Percentiles rank a stretch among this genome's conserved stretches.
These are phyloP conservation scores for Serendipita sp. DNA, from an alignment of 768 basidiomycete genomes.

Conservation along the genomic window DNA sequence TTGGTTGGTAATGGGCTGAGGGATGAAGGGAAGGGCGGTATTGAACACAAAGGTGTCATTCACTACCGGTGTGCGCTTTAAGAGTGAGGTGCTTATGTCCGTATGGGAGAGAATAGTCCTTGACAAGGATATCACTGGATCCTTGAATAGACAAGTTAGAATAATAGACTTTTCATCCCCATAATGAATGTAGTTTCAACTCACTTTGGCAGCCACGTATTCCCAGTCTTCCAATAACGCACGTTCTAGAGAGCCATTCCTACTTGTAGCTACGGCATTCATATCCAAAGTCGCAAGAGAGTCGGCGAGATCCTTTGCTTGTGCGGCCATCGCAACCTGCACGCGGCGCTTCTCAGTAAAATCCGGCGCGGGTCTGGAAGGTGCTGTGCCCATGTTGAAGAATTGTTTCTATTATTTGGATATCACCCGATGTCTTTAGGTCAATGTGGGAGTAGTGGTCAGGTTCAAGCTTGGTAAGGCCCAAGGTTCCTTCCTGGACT, in stretches of 20 bases:
- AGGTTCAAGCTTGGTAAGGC: too few relatives aligned
- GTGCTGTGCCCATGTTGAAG: background rate
- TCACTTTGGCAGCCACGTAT: slow-evolving; percentile 9
- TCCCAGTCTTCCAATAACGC: background rate
- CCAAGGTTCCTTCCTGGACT: too few relatives aligned
- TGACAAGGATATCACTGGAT: slow-evolving; percentile 32
- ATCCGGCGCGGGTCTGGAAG: background rate
- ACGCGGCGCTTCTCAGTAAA: slow-evolving; percentile 1
- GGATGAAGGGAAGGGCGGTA: slow-evolving; percentile 60
- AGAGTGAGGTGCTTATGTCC: slow-evolving; percentile 45
- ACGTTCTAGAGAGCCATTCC: background rate
- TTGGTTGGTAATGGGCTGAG: slow-evolving; percentile 74
- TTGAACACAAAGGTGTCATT: slow-evolving; percentile 72
- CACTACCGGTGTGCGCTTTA: slow-evolving; percentile 44
- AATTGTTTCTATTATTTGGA: too few relatives aligned
- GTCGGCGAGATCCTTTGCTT: background rate
- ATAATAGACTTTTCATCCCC: background rate
- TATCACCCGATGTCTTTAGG: too few relatives aligned
- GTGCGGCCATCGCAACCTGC: background rate
- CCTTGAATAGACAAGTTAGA: background rate
- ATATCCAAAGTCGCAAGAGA: background rate
- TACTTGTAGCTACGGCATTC: background rate
- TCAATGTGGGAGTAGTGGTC: background rate
- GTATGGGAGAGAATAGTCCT: slow-evolving; percentile 58
- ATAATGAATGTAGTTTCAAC: slow-evolving; percentile 5